Base-by-base conservation (phyloP, 163 green algal genomes). In the Scenedesmus sp. region DNA sequence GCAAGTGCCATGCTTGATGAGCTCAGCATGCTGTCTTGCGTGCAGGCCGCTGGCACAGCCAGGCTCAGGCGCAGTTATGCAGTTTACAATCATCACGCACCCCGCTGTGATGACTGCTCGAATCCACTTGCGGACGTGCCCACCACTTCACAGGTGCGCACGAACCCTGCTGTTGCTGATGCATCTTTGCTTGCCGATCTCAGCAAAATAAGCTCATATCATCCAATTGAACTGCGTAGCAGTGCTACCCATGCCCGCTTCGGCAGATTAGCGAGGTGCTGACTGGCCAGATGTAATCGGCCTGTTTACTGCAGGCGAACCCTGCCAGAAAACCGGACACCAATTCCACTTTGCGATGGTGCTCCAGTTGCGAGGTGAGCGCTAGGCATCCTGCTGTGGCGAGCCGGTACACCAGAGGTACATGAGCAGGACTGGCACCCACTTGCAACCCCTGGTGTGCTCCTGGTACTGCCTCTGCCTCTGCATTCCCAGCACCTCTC, bases 41-140 rank as follows among this genome's bases (percentile, higher is more conserved):
- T 65, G 22, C 35, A 81, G 61, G 83, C 51, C 51, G 83, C 83
- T 35, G 59, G 40, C 26, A 68, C 61, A 82, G 59, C 42, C 68
- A 46, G 83, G 2, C 4, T 65, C 37, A 59, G 70, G n/a, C 59
- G 83, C 7, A 65, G 26, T 26, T 49, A 56, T 65, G 83, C 83
- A 16, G 40, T 49, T 26, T 51, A 81, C 26, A 82, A 20, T 30
- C 40, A 89, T 53, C 35, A 42, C 2, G 13, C 40, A 18, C 40
- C n/a, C 22, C 82, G 82, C 35, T 92, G 83, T 53, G 79, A 92
- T 46, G 70, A 92, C 44, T 90, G 89, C 42, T 46, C 22, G 20
- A 22, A n/a, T 9, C 35, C 33, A 5, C 84, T 92, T 42, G 73
- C 79, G 6, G 84, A 89, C 46, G 89, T 89, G 30, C 82, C 84